Base-by-base conservation (phyloP, 1,139 yeast species). In the Dujonia santamariae region DNA sequence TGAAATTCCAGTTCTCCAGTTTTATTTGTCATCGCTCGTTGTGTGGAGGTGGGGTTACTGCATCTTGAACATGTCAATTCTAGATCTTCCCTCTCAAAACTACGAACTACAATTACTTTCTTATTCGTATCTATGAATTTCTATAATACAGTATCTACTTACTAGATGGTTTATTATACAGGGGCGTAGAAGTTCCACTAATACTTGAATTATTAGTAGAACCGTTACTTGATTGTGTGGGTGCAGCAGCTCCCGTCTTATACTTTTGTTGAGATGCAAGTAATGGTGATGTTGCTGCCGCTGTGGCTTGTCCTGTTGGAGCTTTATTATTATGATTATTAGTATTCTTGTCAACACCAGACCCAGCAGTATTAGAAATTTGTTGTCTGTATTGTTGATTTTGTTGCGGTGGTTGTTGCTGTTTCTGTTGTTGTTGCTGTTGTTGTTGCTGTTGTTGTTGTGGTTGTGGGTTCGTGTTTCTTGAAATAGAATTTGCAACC, bases 71-170 rank as follows among this genome's bases (percentile, higher is more conserved):
- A n/a, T n/a, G n/a, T n/a, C n/a, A n/a, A n/a, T n/a, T n/a, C n/a
- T n/a, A n/a, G n/a, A n/a, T n/a, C n/a, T n/a, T n/a, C n/a, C n/a
- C n/a, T n/a, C n/a, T n/a, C n/a, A n/a, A n/a, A n/a, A n/a, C n/a
- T n/a, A n/a, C n/a, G n/a, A n/a, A n/a, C n/a, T n/a, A n/a, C n/a
- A n/a, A n/a, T n/a, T n/a, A n/a, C n/a, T n/a, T n/a, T n/a, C n/a
- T n/a, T n/a, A n/a, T n/a, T n/a, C n/a, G n/a, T n/a, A n/a, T n/a
- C 21, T 5, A 25, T 12, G 12, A 25, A 25, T 17, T 19, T 35
- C 36, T 36, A 32, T 32, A 32, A 28, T 36, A 36, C 36, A 36
- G 32, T 28, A 32, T 31, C 35, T 36, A 36, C 32, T 36, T 36
- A 27, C 36, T 36, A 26, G 36, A 24, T 17, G 22, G 18, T 12